A percentile compares a stretch with the other conserved stretches of the same genome.
Conservation (phyloP, 345 rosid genomes). For the Gossypium arboreum region DNA sequence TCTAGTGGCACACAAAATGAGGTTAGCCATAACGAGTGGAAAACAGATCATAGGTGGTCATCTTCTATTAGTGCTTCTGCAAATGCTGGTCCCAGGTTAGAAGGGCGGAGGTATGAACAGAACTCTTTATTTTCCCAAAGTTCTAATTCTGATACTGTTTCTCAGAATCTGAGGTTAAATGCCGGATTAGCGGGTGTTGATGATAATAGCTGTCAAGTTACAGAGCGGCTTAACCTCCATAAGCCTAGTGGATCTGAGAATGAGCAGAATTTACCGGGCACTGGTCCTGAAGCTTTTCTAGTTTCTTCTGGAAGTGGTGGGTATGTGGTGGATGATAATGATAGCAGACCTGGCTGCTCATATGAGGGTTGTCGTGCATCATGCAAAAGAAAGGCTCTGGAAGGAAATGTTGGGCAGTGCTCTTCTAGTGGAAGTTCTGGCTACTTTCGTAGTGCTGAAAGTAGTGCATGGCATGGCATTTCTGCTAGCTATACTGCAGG, state of each 20-base stretch:
- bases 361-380: conserved; percentile 55
- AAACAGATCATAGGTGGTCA: conserved; percentile 43
- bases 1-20: conserved; percentile 46
- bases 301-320: conserved; percentile 43
- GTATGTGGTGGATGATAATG: conserved; percentile 36
- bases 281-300: conserved; percentile 31
- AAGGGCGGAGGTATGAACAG: conserved; percentile 41
- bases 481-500: conserved; percentile 32
- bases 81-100: conserved; percentile 34
- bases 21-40: conserved; percentile 34
- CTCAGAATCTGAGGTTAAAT: conserved; percentile 54
- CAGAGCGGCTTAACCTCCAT: conserved; percentile 32
- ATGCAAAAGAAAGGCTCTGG: conserved; percentile 79
- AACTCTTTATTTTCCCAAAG: conserved; percentile 42
- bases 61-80: conserved; percentile 27
- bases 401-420: conserved; percentile 56
- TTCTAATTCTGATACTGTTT: conserved; percentile 30
- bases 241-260: conserved; percentile 36
- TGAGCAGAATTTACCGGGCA: conserved; percentile 26
- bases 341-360: conserved; percentile 42
- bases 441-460: conserved; percentile 51
- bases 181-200: conserved; percentile 48
- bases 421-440: conserved; percentile 51
- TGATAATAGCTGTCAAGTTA: conserved; percentile 35
- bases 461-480: conserved; percentile 44